Base-by-base conservation (phyloP, 2,329 filamentous ascomycete species). In the Mariannaea elegans region DNA sequence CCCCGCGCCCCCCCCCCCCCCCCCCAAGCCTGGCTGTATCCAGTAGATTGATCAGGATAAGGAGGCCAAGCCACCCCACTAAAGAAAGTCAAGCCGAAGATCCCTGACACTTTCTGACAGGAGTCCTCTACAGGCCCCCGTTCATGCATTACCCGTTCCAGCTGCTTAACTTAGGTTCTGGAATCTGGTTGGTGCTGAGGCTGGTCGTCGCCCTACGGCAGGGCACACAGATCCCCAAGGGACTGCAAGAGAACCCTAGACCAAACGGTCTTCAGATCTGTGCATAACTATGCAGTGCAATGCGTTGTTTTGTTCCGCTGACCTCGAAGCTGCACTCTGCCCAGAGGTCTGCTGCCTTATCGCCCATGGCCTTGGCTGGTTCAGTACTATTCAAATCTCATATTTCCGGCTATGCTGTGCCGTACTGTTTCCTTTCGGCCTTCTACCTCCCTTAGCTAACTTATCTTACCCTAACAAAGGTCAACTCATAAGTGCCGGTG, bases 401-500 rank as follows among this genome's bases (percentile, higher is more conserved):
- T 59, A 54, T 59, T 47, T 19, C 51, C 32, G 48, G 41, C 45
- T 42, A 39, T 48, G 45, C 44, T 55, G 52, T 55, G 52, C 52
- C 52, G 52, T 19, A 39, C 44, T 23, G 42, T 44, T 18, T 4
- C 41, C 24, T 6, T 27, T 27, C 24, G 24, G 24, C 24, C 24
- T 29, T 29, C 13, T 45, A n/a, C 16, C 29, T 23, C 50, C 31
- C 19, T 52, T 23, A 12, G 6, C 36, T 42, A 24, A n/a, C n/a
- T n/a, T n/a, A n/a, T n/a, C n/a, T 53, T 42, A 14, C 39, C 49
- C 42, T 38, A 52, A 13, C 31, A 42, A 7, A 49, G 46, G 19
- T 34, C 32, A 41, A 27, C 24, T 27, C 24, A 9, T 9, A 9
- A 6, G 24, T 27, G 24, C 9, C 9, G 24, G 24, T 27, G 24